Evolutionary conservation across 371 early-diverging fungal genomes (phyloP), one percentile per base, ranked within the genome.

Genomic region (Syncephalastrum sp.): DNA sequence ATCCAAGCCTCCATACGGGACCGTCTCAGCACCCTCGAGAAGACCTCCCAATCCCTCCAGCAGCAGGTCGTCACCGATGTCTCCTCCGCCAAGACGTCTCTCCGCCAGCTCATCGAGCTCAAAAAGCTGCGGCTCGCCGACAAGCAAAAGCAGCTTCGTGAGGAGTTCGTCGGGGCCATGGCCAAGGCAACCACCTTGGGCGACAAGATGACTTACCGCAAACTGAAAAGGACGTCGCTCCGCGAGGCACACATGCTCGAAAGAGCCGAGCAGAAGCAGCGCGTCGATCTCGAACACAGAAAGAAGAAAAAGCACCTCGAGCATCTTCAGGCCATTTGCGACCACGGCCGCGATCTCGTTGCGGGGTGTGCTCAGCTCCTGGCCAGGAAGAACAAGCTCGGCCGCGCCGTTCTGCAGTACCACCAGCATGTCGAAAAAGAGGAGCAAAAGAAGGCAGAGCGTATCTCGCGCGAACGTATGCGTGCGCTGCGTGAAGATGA

Each of bases 211-310:
- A 77, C 85, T 3, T 94, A 87, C 67, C 85, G 93, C 41, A 82
- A 94, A 16, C 80, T 91, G 81, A 95, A 96, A 84, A 94, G 91
- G 64, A 92, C 90, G 62, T 86, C 92, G 0, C 67, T 92, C 49
- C 86, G 95, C 21, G 97, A 97, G 59, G 93, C 94, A 1, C 82
- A 91, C 16, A 86, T 90, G 72, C 94, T 95, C 2, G 97, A 97
- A 68, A 88, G 85, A 71, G 83, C 91, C 38, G 98, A 97, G 68
- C 79, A 91, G 16, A 91, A 90, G 60, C 93, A 94, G 68, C 81
- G 95, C 17, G 74, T 84, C 52, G 95, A 96, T 57, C 83, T 94
- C 48, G 97, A 96, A 64, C 82, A 87, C 50, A 78, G 87, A 17
- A 94, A 96, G 74, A 83, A 83, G 61, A 87, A 91, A 64, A 91